Percentiles rank a stretch among this genome's conserved stretches.
phyloP scores from a whole-genome alignment of 352 stramenopile genomes.

The Peronospora destructor region DNA sequence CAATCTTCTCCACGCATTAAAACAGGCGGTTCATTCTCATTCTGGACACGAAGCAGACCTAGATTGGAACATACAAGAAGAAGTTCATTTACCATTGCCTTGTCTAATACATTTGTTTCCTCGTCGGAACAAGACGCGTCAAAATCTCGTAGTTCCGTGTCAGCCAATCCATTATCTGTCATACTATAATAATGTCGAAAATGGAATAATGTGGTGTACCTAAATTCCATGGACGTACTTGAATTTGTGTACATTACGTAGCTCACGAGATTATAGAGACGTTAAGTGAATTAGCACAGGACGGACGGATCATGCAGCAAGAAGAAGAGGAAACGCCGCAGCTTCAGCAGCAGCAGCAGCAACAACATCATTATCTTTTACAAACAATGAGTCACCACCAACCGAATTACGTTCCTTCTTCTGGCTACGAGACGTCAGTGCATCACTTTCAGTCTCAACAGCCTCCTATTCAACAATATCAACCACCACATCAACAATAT shows the following conservation, averaged over 20 bases:
- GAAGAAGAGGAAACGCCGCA: slow-evolving; percentile 7
- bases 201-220: too few species aligned
- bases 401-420: slow-evolving; percentile 11
- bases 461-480: slow-evolving; percentile 14
- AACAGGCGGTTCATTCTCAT: slow-evolving; percentile 47
- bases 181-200: too few species aligned
- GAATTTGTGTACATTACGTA: too few species aligned
- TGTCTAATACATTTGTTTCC: slow-evolving; percentile 43
- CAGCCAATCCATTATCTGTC: too few species aligned
- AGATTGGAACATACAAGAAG: slow-evolving; percentile 86
- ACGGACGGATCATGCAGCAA: slow-evolving; percentile 8
- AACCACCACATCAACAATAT: neutral
- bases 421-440: slow-evolving; percentile 16
- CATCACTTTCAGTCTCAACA: slow-evolving; percentile 15
- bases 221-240: too few species aligned
- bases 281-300: neutral
- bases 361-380: neutral
- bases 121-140: slow-evolving; percentile 43
- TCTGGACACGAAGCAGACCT: slow-evolving; percentile 62
- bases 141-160: slow-evolving; percentile 29
- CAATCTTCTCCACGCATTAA: slow-evolving; percentile 83
- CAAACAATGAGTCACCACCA: neutral
- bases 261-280: neutral
- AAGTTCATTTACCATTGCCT: slow-evolving; percentile 83
- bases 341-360: slow-evolving; percentile 5